Conservation (phyloP, 2,329 filamentous ascomycete genomes). For the Aspergillus udagawae region DNA sequence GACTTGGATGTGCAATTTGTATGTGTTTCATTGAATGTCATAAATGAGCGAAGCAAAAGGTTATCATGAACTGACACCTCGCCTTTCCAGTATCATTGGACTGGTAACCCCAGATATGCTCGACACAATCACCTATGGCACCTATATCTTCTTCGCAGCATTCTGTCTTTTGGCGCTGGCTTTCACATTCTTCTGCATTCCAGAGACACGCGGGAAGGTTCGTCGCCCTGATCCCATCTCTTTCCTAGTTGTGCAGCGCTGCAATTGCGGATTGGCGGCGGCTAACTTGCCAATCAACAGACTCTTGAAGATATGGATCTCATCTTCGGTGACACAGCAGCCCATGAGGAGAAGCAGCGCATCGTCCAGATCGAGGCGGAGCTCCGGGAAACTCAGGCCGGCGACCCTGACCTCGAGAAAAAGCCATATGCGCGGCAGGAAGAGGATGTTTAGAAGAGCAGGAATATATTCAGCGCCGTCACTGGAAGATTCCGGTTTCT, state of each 20-base stretch:
- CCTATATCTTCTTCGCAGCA: constrained; percentile 39
- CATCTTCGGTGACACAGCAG: constrained; percentile 39
- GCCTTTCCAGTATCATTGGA: constrained; percentile 28
- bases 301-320: constrained; percentile 57
- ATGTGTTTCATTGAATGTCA: constrained; percentile 5
- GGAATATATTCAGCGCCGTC: background rate
- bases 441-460: constrained; percentile 11
- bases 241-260: background rate
- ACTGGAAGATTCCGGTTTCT: background rate
- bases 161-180: constrained; percentile 33
- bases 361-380: constrained; percentile 38
- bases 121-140: constrained; percentile 33
- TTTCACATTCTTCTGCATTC: constrained; percentile 34
- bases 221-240: background rate
- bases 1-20: constrained; percentile 41
- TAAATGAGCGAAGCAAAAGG: background rate
- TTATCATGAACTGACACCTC: background rate
- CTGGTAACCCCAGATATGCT: constrained; percentile 38
- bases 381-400: constrained; percentile 24
- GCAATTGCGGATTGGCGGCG: background rate
- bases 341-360: constrained; percentile 36
- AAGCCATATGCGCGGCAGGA: constrained; percentile 20
- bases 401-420: constrained; percentile 16
- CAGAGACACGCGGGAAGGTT: constrained; percentile 36
- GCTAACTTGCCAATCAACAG: constrained; percentile 9